phyloP scores from a whole-genome alignment of 164 flowering plant species.

The Kingdonia uniflora region DNA sequence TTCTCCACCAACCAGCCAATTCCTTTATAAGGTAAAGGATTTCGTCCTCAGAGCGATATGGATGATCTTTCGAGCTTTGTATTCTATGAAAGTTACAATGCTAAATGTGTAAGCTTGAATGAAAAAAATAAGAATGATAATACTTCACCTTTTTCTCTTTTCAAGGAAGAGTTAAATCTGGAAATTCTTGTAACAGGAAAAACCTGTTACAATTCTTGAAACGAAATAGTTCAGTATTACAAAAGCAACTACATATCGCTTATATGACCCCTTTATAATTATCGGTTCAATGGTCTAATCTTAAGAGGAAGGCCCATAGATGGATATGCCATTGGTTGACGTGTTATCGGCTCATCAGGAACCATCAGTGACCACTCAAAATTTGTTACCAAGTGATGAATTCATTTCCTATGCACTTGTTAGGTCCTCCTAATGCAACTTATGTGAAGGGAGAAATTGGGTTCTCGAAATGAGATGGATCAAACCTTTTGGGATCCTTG shows the following conservation, averaged over 20 bases:
- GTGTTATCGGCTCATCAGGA: constrained; percentile 19
- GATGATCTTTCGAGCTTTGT: too few species aligned
- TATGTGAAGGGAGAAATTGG: too few species aligned
- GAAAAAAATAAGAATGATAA: background rate
- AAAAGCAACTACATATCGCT: too few species aligned
- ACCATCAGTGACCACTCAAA: constrained; percentile 20
- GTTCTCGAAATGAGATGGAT: constrained; percentile 17
- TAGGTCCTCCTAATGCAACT: constrained; percentile 17
- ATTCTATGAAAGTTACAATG: background rate
- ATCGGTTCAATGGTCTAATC: constrained; percentile 4
- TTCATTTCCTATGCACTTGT: constrained; percentile 15
- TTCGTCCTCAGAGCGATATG: background rate
- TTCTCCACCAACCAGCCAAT: constrained; percentile 16
- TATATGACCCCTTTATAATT: background rate
- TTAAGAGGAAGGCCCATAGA: constrained; percentile 28
- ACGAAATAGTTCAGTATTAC: too few species aligned
- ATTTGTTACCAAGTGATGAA: constrained; percentile 14
- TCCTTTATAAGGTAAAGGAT: constrained; percentile 9
- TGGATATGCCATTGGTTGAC: constrained; percentile 29
- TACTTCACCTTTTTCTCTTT: background rate
- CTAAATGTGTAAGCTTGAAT: background rate
- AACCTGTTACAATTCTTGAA: too few species aligned
- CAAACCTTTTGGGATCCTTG: constrained; percentile 8
- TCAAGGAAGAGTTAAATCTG: background rate
- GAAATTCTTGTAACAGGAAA: too few species aligned